Evolutionary conservation across 352 stramenopile genomes (phyloP), one percentile per base, ranked within the genome.

Genomic region (Pseudoperonospora humuli): DNA sequence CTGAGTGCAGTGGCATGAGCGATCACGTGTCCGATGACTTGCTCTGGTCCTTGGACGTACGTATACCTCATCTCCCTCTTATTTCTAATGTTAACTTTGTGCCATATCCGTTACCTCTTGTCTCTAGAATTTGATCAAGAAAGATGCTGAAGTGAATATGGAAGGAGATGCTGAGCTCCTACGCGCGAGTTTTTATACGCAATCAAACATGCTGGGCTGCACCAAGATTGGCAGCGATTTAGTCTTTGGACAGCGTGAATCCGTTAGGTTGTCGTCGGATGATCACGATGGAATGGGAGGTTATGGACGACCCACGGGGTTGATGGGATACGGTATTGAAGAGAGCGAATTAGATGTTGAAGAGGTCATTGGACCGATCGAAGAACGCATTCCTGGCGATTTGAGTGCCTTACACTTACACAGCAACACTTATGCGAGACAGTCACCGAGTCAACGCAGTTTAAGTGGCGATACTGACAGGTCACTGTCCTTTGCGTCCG

Each of bases 31-130:
- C 69, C 18, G 75, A 88, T 48, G 75, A 84, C 42, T 60, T 81
- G 38, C 60, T 85, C 41, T 78, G 70, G 54, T 79, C 75, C 27
- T 56, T 86, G 39, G 75, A 88, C 47, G 75, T 88, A 61, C 54
- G 43, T 45, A 14, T 20, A 14, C 8, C 9, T 39, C 3, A 7
- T 21, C 17, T 24, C 17, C 11, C 31, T 23, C 1, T 37, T 3
- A 1, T 20, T 6, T 35, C 19, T 28, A 23, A 43, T 9, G 34
- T 14, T 31, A 28, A 38, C 11, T 8, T 27, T 40, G 5, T 34
- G 20, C 7, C 15, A 35, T 47, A 21, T 61, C 11, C 19, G 32
- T 25, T 35, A 44, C 46, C 11, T 44, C 19, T 23, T 50, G 2
- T 23, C 6, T 39, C 1, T 37, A 80, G 68, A 70, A 64, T 37